phyloP scores from a whole-genome alignment of 2,329 filamentous ascomycete genomes.

The Colletotrichum salicis region DNA sequence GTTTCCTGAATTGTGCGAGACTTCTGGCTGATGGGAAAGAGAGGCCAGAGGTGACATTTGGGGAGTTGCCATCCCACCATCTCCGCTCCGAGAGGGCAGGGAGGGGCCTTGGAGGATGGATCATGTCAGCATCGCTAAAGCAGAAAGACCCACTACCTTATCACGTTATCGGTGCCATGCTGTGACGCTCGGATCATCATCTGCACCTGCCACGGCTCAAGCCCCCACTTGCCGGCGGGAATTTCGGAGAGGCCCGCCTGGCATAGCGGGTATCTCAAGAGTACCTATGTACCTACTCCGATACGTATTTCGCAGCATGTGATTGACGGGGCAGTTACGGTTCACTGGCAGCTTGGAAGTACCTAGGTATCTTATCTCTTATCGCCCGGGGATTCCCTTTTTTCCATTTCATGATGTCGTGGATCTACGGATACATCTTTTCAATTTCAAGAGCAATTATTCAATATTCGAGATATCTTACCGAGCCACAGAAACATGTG shows the following conservation, averaged over 20 bases:
- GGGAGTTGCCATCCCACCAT: neutral
- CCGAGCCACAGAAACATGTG: neutral
- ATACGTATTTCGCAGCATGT: neutral
- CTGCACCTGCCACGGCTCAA: neutral
- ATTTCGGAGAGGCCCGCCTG: neutral
- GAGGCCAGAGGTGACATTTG: neutral
- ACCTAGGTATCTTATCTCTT: neutral
- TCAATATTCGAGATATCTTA: neutral
- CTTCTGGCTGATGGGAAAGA: neutral
- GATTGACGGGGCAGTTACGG: neutral
- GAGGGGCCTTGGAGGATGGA: neutral
- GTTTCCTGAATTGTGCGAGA: neutral
- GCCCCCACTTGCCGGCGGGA: constrained; percentile 20
- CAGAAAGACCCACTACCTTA: neutral
- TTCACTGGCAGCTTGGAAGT: too few species aligned
- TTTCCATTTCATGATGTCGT: neutral
- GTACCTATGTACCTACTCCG: neutral
- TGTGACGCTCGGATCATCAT: neutral
- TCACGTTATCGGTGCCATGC: neutral
- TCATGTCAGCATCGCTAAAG: constrained; percentile 5
- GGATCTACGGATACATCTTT: neutral
- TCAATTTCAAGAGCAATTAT: neutral
- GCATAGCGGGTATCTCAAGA: neutral
- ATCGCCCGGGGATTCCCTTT: neutral
- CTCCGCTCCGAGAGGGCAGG: neutral